Base-by-base conservation (phyloP, 306 rosid species). In the Cicer pinnatifidum region DNA sequence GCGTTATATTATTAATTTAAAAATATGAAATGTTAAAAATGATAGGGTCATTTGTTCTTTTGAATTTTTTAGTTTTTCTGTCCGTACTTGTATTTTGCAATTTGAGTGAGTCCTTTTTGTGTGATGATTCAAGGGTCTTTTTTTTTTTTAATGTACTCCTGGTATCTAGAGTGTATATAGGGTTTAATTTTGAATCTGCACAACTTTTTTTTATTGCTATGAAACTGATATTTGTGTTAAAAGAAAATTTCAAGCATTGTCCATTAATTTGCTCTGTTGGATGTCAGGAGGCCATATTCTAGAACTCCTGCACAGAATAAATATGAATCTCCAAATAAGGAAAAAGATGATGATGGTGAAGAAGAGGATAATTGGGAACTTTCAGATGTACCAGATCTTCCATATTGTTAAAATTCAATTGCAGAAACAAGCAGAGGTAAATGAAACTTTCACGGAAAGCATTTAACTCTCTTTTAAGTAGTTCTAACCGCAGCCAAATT, bases 281-380 rank as follows among this genome's bases (percentile, higher is more conserved):
- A 56, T 82, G 44, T 52, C 83, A 83, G 83, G 76, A 71, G 17
- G 53, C 78, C 72, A 19, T 59, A 12, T 19, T 2, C 48, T 28
- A 82, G 54, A 74, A 38, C 16, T 57, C 77, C 38, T 16, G n/a
- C 4, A 8, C 61, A 12, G 77, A 57, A 70, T 13, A 46, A 33
- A 16, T 35, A 33, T 3, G 69, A 75, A n/a, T 47, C 19, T 67
- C 56, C 80, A 16, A 48, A 40, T 40, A 43, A 71, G 59, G 17
- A 54, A 17, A 19, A 28, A 6, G 60, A 39, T 41, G 82, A 71
- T 39, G 52, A 65, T 5, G 51, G 9, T 10, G 82, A 65, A 0
- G 71, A 72, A 15, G 35, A 65, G 53, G 85, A 82, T 72, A 72
- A 72, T 20, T 82, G 82, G 85, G 85, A 71, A 8, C 65, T 71